Percentiles rank a stretch among this genome's conserved stretches.
These are phyloP conservation scores for Apiospora rasikravindrae DNA, from an alignment of 2,329 filamentous ascomycete genomes.

Conservation along the genomic window DNA sequence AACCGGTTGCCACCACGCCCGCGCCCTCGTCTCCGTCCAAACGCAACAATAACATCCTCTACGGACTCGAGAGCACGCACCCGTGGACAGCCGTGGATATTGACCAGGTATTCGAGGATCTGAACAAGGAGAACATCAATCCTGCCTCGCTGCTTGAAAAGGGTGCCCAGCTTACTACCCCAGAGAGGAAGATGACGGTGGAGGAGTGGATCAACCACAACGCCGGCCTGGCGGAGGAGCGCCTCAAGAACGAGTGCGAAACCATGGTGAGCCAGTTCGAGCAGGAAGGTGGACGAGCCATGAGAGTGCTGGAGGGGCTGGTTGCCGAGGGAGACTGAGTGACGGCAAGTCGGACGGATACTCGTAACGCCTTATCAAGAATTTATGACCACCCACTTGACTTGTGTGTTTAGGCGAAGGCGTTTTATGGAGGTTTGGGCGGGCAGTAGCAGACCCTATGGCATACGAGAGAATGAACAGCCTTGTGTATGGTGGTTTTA, in stretches of 20 bases:
- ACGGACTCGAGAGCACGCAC: constrained; percentile 59
- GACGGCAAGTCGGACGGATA: not conserved
- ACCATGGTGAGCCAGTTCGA: constrained; percentile 83
- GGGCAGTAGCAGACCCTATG: not conserved
- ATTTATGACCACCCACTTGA: not conserved
- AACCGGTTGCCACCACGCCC: constrained; percentile 53
- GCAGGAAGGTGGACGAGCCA: constrained; percentile 77
- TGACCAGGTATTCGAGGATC: constrained; percentile 68
- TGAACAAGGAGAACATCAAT: constrained; percentile 59
- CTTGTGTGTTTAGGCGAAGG: constrained; percentile 13
- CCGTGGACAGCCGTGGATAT: constrained; percentile 80
- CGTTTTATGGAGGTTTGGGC: not conserved
- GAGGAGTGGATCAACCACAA: constrained; percentile 91
- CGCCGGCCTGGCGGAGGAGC: constrained; percentile 79
- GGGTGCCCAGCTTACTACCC: constrained; percentile 67
- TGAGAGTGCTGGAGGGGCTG: constrained; percentile 77
- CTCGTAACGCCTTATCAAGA: not conserved
- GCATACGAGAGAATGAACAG: not conserved
- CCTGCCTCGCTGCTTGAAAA: constrained; percentile 51
- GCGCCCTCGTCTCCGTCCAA: constrained; percentile 65
- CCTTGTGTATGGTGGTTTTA: not conserved
- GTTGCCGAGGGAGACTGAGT: constrained; percentile 49
- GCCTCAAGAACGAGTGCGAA: constrained; percentile 82
- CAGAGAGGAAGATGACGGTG: constrained; percentile 89
- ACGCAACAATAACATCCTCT: constrained; percentile 60